Base-by-base conservation (phyloP, 345 rosid species). In the Ceriops tagal region DNA sequence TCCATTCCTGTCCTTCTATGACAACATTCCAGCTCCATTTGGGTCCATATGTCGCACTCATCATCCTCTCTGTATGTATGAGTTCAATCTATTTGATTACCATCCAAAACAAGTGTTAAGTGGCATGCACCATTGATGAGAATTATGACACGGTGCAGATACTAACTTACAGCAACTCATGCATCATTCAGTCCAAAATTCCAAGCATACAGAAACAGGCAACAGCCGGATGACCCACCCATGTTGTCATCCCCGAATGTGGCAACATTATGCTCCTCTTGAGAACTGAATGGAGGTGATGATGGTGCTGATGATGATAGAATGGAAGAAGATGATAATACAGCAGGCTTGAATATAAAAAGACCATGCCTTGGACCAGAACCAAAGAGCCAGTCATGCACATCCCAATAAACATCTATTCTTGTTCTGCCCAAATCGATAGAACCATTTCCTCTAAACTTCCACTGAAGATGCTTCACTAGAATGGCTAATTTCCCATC, bases 381-480 rank as follows among this genome's bases (percentile, higher is more conserved):
- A 58, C 81, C 81, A 62, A 85, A 85, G 4, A 85, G 71, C 89
- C 83, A 83, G 64, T 83, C 89, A 81, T 83, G 85, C 19, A 83
- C 81, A 78, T 85, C 84, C 89, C 89, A 85, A 13, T 62, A 85
- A 55, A 85, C 78, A 53, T 81, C 83, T 0, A 85, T 76, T 49
- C 75, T 73, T n/a, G 55, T 75, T 63, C 71, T 74, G 34, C 79
- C 67, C 20, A 79, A 69, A 43, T 58, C 34, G 2, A 85, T 71
- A 3, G 79, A 74, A 69, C 73, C 81, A 56, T 82, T 86, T 22
- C 90, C 90, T 71, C 90, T 84, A 22, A 86, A 82, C 59, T 86
- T 84, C 88, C 90, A 82, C 6, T 82, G 90, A 15, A 86, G 83
- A 65, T 80, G 87, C 69, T 82, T 84, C 28, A 83, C 77, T 47